These are phyloP conservation scores for Knufia petricola DNA, from an alignment of 2,329 filamentous ascomycete species.

Conservation along the genomic window DNA sequence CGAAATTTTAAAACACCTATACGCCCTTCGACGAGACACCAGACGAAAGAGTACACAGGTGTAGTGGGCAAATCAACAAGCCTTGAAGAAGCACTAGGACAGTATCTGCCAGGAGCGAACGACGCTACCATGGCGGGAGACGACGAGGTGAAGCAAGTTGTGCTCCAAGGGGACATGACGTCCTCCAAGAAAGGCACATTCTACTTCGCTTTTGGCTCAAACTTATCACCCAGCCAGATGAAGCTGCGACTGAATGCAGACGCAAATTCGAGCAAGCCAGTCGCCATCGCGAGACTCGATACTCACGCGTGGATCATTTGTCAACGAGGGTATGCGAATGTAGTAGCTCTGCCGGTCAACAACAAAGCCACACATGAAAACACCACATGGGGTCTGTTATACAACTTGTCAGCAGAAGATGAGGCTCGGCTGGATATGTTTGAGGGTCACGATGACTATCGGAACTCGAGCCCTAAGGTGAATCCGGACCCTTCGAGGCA, in stretches of 20 bases:
- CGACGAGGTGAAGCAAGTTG: not conserved
- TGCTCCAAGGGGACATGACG: constrained; percentile 6
- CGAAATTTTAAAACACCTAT: too few species aligned
- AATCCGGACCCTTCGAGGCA: constrained; percentile 15
- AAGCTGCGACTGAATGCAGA: constrained; percentile 27
- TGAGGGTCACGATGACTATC: constrained; percentile 15
- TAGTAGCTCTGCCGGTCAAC: constrained; percentile 25
- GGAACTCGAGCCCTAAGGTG: constrained; percentile 16
- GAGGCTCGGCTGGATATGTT: constrained; percentile 31
- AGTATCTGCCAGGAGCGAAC: not conserved
- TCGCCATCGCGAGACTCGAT: constrained; percentile 32
- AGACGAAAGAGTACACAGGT: too few species aligned
- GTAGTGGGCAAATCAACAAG: too few species aligned
- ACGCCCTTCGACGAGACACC: too few species aligned
- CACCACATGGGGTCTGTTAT: constrained; percentile 33
- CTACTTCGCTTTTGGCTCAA: constrained; percentile 38
- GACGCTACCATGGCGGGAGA: not conserved
- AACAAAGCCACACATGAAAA: constrained; percentile 13
- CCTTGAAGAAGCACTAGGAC: not conserved
- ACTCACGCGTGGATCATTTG: constrained; percentile 35
- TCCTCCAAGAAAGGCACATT: constrained; percentile 23
- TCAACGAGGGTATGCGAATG: constrained; percentile 34
- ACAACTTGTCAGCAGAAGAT: constrained; percentile 31
- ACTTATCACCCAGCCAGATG: constrained; percentile 36
- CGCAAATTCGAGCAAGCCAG: constrained; percentile 28